These are phyloP conservation scores for Phialemoniopsis sp. DNA, from an alignment of 2,329 filamentous ascomycete genomes.

Conservation along the genomic window DNA sequence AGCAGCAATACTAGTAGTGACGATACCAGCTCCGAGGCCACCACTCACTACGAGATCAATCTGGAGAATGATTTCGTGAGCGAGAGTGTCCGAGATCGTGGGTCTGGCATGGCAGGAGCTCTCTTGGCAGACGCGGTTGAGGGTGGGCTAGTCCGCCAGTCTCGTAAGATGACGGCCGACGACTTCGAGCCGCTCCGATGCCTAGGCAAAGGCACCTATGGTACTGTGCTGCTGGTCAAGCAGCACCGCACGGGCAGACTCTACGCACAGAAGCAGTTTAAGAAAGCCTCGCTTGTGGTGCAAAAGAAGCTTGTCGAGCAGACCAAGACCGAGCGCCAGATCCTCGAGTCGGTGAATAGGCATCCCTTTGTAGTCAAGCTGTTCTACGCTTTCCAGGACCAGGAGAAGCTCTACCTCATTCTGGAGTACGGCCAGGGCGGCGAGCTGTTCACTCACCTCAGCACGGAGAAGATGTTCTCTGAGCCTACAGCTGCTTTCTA, in stretches of 20 bases:
- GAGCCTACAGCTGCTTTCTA: constrained; percentile 91
- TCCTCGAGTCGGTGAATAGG: constrained; percentile 91
- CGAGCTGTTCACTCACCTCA: constrained; percentile 93
- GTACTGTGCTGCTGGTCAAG: constrained; percentile 90
- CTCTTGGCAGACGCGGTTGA: constrained; percentile 41
- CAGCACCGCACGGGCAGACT: constrained; percentile 82
- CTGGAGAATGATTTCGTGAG: constrained; percentile 84
- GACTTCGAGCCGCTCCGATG: constrained; percentile 91
- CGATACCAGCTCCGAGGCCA: constrained; percentile 65
- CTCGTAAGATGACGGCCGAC: constrained; percentile 82
- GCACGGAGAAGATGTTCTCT: constrained; percentile 90
- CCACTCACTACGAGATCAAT: constrained; percentile 78
- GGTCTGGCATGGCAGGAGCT: neutral
- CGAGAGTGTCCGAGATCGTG: constrained; percentile 44
- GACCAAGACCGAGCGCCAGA: constrained; percentile 93
- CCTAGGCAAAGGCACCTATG: constrained; percentile 93
- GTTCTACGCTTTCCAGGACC: constrained; percentile 97
- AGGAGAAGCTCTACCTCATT: constrained; percentile 95
- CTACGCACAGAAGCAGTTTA: constrained; percentile 98
- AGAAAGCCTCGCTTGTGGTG: constrained; percentile 91
- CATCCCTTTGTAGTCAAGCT: constrained; percentile 98
- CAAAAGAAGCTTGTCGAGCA: constrained; percentile 96
- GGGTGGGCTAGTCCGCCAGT: constrained; percentile 43
- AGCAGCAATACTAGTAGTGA: constrained; percentile 58
- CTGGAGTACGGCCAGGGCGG: constrained; percentile 97